Evolutionary conservation across 805 yeast species (phyloP).

Genomic region (Nakazawaea wyomingensis): DNA sequence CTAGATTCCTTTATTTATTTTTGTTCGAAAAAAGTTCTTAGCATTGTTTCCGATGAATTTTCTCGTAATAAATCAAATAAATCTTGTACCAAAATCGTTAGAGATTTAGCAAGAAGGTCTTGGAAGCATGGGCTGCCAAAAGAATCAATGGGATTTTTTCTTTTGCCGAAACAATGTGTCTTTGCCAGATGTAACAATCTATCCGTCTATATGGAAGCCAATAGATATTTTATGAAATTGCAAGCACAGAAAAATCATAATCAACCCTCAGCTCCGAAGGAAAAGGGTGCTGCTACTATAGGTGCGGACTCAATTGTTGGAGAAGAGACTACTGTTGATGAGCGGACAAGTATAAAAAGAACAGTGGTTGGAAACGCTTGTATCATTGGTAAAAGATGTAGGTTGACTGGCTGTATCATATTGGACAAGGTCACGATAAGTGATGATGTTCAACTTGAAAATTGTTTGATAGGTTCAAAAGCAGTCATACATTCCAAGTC

Average conservation of each 20-base stretch:
- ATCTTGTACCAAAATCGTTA: slow-evolving; percentile 60
- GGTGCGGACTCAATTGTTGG: slow-evolving; percentile 88
- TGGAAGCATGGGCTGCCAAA: slow-evolving; percentile 69
- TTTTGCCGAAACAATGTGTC: slow-evolving; percentile 61
- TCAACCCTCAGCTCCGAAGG: slow-evolving; percentile 29
- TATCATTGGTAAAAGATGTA: slow-evolving; percentile 77
- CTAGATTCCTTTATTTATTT: slow-evolving; percentile 71
- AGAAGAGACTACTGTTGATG: slow-evolving; percentile 61
- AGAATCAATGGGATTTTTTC: slow-evolving; percentile 64
- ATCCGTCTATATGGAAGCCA: slow-evolving; percentile 84
- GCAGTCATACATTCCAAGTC: slow-evolving; percentile 62
- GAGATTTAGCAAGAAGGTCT: slow-evolving; percentile 86
- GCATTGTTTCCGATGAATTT: slow-evolving; percentile 37
- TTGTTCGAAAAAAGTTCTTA: slow-evolving; percentile 48
- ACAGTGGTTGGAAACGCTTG: slow-evolving; percentile 75
- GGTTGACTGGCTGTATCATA: slow-evolving; percentile 81
- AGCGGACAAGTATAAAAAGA: slow-evolving; percentile 80
- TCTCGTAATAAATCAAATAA: slow-evolving; percentile 28
- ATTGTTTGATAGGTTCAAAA: slow-evolving; percentile 75
- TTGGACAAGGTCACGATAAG: slow-evolving; percentile 67
- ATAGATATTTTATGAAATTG: slow-evolving; percentile 65
- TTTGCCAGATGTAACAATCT: slow-evolving; percentile 78
- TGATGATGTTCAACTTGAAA: slow-evolving; percentile 77
- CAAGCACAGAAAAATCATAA: slow-evolving; percentile 41
- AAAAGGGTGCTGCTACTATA: slow-evolving; percentile 61